These are phyloP conservation scores for Suhomyces taliae DNA, from an alignment of 1,139 yeast genomes.

Conservation along the genomic window DNA sequence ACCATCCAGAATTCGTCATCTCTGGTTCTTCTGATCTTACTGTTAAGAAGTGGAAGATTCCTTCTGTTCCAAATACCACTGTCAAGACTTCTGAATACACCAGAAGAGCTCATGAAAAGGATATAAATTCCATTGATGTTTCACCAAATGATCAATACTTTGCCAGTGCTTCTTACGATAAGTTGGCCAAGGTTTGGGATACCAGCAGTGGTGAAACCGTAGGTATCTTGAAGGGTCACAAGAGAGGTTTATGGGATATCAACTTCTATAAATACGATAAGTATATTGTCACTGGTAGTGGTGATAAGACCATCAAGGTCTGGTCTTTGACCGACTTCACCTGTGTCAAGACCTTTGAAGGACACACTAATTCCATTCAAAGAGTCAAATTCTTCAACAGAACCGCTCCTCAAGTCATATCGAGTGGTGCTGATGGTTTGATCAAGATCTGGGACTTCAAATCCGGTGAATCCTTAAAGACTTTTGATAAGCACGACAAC, in stretches of 20 bases:
- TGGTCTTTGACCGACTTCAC: conserved; percentile 83
- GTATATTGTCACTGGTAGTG: conserved; percentile 74
- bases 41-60: conserved; percentile 84
- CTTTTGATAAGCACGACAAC: conserved; percentile 89
- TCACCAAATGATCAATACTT: conserved; percentile 85
- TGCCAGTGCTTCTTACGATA: conserved; percentile 96
- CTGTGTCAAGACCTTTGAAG: conserved; percentile 83
- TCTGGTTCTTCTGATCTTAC: conserved; percentile 92
- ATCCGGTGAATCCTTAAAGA: conserved; percentile 68
- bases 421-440: conserved; percentile 94
- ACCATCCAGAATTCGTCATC: conserved; percentile 68
- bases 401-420: conserved; percentile 62
- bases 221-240: conserved; percentile 85
- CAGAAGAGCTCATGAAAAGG: conserved; percentile 95
- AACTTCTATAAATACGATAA: conserved; percentile 79
- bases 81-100: conserved; percentile 73
- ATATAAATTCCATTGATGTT: conserved; percentile 83
- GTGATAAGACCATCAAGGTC: conserved; percentile 85
- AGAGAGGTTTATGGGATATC: conserved; percentile 93
- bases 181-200: conserved; percentile 88
- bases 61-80: conserved; percentile 31
- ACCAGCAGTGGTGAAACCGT: conserved; percentile 76
- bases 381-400: conserved; percentile 69
- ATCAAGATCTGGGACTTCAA: conserved; percentile 85
- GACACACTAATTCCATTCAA: conserved; percentile 91